Evolutionary conservation across 2,329 filamentous ascomycete genomes (phyloP).

Genomic region (Alternaria panax): DNA sequence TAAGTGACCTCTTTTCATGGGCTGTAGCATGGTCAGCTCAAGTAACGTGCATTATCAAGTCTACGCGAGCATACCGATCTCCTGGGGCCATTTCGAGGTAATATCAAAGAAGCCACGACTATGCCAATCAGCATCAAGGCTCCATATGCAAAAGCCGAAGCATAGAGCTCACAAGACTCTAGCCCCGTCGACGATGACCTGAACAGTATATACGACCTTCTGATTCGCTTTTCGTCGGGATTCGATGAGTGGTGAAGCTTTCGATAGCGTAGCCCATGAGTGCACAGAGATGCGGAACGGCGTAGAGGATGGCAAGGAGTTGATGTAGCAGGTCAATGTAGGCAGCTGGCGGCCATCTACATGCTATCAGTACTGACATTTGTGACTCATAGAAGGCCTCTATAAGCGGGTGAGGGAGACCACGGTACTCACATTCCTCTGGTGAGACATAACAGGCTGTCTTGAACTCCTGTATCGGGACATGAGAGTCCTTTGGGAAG

Average conservation of each 20-base stretch:
- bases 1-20: slow-evolving; percentile 34
- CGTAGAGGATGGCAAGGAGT: slow-evolving; percentile 31
- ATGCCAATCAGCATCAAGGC: slow-evolving; percentile 34
- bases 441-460: slow-evolving; percentile 74
- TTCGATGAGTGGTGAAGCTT: slow-evolving; percentile 38
- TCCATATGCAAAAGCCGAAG: not conserved
- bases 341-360: slow-evolving; percentile 41
- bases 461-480: slow-evolving; percentile 83
- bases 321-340: slow-evolving; percentile 43
- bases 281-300: slow-evolving; percentile 49
- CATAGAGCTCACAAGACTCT: slow-evolving; percentile 39
- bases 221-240: slow-evolving; percentile 31
- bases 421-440: slow-evolving; percentile 48
- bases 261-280: slow-evolving; percentile 39
- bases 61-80: slow-evolving; percentile 32
- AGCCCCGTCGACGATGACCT: slow-evolving; percentile 40
- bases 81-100: slow-evolving; percentile 39
- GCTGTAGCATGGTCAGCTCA: slow-evolving; percentile 22
- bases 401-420: not conserved
- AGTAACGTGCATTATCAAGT: too few species aligned
- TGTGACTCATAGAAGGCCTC: not conserved
- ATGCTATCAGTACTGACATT: not conserved
- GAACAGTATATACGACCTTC: slow-evolving; percentile 37
- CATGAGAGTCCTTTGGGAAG: slow-evolving; percentile 70
- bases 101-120: slow-evolving; percentile 41